phyloP scores from a whole-genome alignment of 257 asterid species.

The Plantago ovata region DNA sequence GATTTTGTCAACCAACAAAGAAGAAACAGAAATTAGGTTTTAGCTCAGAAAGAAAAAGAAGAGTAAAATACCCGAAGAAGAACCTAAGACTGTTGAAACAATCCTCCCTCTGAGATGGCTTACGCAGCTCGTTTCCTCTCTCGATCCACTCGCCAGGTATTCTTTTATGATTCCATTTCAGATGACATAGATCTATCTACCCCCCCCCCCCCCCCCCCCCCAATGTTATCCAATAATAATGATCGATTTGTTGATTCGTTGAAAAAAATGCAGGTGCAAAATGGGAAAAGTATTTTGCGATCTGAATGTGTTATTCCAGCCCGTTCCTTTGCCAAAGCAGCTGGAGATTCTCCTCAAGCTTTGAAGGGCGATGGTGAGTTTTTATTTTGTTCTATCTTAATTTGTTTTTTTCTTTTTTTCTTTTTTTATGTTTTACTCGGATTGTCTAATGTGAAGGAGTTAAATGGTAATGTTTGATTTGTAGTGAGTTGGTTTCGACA shows the following conservation, averaged over 20 bases:
- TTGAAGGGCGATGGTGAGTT: constrained; percentile 88
- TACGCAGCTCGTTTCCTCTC: constrained; percentile 20
- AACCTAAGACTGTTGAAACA: no score
- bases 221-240: background rate
- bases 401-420: background rate
- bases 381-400: background rate
- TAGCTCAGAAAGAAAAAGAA: no score
- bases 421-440: background rate
- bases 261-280: constrained; percentile 29
- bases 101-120: no score
- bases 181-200: no score
- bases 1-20: no score
- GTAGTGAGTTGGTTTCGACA: background rate
- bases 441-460: background rate
- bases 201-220: no score
- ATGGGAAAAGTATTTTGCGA: constrained; percentile 47
- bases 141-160: constrained; percentile 47
- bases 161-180: background rate
- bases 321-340: constrained; percentile 79
- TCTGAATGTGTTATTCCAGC: constrained; percentile 51
- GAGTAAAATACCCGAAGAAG: no score
- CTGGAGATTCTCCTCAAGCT: constrained; percentile 47
- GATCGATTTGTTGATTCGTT: background rate
- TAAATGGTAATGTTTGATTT: background rate
- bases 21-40: no score